Evolutionary conservation across 2,329 filamentous ascomycete genomes (phyloP), one percentile per base, ranked within the genome.

Genomic region (Didymosphaeria variabile): DNA sequence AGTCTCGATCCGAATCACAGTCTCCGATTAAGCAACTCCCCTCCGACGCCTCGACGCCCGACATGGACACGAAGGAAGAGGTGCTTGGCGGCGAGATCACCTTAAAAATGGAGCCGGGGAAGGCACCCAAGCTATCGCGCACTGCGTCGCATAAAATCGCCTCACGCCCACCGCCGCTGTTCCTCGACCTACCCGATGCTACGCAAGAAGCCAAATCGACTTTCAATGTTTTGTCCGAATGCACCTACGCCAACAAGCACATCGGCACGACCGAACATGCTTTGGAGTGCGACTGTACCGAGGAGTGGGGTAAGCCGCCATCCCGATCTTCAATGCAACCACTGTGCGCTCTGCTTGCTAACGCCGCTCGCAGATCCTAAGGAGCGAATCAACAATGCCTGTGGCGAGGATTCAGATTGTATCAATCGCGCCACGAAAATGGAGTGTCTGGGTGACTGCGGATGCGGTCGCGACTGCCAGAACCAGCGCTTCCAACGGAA

Each of bases 371-470:
- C 70, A 88, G 86, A 88, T 74, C 47, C 82, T 55, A 72, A 80
- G 19, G 79, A 80, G 26, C 80, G 80, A 63, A 79, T 74, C 59
- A 99, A 99, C 78, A 80, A 90, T 80, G 94, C 95, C 53, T 99
- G 95, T 78, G 94, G 92, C 67, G 94, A 97, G 72, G 93, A 97
- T 79, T 97, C 94, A 17, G 94, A 98, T 79, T 99, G 95, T 80
- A 99, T 99, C 84, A 99, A 99, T 79, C 91, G 95, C 72, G 92
- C 93, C 60, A 98, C 94, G 60, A 98, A 97, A 79, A 97, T 98
- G 88, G 95, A 99, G 81, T 99, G 95, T 77, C 86, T 92, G 38
- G 88, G 88, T 63, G 91, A 94, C 68, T 95, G 94, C 79, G 92
- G 93, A 74, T 99, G 95, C 79, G 94, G 94, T 57, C 83, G 88